A percentile compares a stretch with the other conserved stretches of the same genome.
Conservation (phyloP, 1,284 basidiomycete genomes). For the Ceratobasidium sp. region DNA sequence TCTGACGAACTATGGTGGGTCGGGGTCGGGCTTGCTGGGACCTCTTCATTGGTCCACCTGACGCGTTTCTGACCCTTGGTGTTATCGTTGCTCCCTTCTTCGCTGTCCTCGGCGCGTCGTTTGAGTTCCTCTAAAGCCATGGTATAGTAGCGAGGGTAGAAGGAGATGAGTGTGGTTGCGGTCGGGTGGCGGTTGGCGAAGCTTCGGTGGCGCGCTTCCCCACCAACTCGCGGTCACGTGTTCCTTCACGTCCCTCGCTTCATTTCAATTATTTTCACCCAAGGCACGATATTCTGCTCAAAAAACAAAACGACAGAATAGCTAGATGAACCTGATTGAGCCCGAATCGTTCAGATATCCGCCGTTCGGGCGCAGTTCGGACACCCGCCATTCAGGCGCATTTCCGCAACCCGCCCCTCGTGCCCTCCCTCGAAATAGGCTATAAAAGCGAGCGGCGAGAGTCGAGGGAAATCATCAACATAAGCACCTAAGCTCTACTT, state of each 20-base stretch:
- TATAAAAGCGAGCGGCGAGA: conserved; percentile 17
- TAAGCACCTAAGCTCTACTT: background rate
- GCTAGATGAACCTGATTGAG: too few relatives aligned
- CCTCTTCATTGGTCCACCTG: conserved; percentile 21
- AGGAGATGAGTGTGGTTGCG: background rate
- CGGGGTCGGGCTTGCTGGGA: background rate
- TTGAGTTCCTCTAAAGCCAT: background rate
- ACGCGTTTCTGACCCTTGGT: conserved; percentile 10
- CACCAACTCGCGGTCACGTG: conserved; percentile 5
- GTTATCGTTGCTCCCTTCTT: background rate
- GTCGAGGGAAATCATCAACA: background rate
- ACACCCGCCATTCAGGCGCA: background rate
- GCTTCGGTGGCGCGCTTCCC: background rate
- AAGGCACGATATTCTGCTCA: too few relatives aligned
- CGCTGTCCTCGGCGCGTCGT: background rate
- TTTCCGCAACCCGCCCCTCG: conserved; percentile 8
- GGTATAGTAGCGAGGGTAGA: background rate
- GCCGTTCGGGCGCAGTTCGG: too few relatives aligned
- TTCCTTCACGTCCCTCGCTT: too few relatives aligned
- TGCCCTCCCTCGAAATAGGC: background rate
- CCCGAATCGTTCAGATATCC: too few relatives aligned
- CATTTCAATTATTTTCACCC: too few relatives aligned
- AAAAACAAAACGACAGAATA: too few relatives aligned
- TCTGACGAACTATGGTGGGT: conserved; percentile 6
- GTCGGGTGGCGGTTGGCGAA: conserved; percentile 31